Evolutionary conservation across 2,329 filamentous ascomycete species (phyloP).

Genomic region (Pseudomassariella vexata): DNA sequence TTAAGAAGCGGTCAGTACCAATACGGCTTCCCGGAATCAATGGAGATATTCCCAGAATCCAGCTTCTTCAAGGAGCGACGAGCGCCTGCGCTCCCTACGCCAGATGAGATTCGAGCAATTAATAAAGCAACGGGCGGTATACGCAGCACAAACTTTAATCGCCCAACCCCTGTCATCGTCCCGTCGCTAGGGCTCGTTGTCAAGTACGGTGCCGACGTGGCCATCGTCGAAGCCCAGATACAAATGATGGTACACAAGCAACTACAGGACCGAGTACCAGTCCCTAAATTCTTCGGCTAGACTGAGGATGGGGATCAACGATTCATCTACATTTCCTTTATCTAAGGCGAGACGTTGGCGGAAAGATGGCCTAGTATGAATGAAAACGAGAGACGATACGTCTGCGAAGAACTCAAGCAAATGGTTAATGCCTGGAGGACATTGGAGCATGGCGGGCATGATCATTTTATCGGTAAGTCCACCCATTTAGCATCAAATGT

Average conservation of each 20-base stretch:
- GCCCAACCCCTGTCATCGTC: conserved; percentile 23
- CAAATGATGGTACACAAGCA: conserved; percentile 20
- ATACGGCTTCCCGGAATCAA: too few relatives aligned
- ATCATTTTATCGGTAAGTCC: conserved; percentile 1
- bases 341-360: conserved; percentile 1
- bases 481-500: too few relatives aligned
- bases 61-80: conserved; percentile 17
- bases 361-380: not conserved
- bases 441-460: not conserved
- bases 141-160: conserved; percentile 14
- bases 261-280: conserved; percentile 13
- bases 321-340: conserved; percentile 4
- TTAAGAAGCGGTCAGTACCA: too few relatives aligned
- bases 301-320: conserved; percentile 1
- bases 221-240: conserved; percentile 21
- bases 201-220: conserved; percentile 27
- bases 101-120: conserved; percentile 21
- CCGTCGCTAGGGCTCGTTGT: conserved; percentile 25
- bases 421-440: conserved; percentile 6
- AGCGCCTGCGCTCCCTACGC: conserved; percentile 19
- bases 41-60: conserved; percentile 3
- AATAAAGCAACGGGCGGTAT: conserved; percentile 14
- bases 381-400: conserved; percentile 9
- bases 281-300: conserved; percentile 5
- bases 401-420: conserved; percentile 24